These are phyloP conservation scores for Magnolia sinica DNA, from an alignment of 164 flowering plant genomes.

Conservation along the genomic window DNA sequence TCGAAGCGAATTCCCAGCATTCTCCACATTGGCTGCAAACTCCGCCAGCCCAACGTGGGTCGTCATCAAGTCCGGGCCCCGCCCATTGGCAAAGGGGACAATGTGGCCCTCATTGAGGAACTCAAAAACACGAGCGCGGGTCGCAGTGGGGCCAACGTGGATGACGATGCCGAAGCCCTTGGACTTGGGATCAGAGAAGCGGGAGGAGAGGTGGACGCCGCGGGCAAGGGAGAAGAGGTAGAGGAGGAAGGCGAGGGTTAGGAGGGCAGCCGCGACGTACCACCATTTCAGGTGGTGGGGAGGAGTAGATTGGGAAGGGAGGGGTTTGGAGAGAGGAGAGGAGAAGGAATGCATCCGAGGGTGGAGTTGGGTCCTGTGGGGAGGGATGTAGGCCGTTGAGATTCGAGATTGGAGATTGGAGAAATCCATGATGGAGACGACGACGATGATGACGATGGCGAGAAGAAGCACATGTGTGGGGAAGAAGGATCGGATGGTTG, in stretches of 20 bases:
- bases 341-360: slow-evolving; percentile 41
- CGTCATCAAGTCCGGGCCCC: slow-evolving; percentile 15
- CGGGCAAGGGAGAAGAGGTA: slow-evolving; percentile 38
- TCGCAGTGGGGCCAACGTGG: slow-evolving; percentile 22
- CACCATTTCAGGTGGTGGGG: slow-evolving; percentile 28
- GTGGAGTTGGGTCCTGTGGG: slow-evolving; percentile 48
- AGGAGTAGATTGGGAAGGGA: slow-evolving; percentile 1
- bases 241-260: slow-evolving; percentile 36
- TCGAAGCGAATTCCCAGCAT: slow-evolving; percentile 26
- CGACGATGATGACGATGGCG: background rate
- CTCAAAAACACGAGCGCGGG: slow-evolving; percentile 39
- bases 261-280: slow-evolving; percentile 25
- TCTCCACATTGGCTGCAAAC: slow-evolving; percentile 24
- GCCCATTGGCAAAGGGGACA: slow-evolving; percentile 28
- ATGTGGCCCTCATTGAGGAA: slow-evolving; percentile 34
- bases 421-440: slow-evolving; percentile 23
- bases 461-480: slow-evolving; percentile 3
- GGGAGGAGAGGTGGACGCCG: slow-evolving; percentile 38
- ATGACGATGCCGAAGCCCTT: slow-evolving; percentile 35
- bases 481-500: background rate
- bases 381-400: slow-evolving; percentile 33
- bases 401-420: slow-evolving; percentile 37
- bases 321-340: slow-evolving; percentile 13
- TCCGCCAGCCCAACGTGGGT: slow-evolving; percentile 23
- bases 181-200: slow-evolving; percentile 24